These are phyloP conservation scores for Backusella sp. DNA, from an alignment of 192 early-diverging fungal genomes.

Conservation along the genomic window DNA sequence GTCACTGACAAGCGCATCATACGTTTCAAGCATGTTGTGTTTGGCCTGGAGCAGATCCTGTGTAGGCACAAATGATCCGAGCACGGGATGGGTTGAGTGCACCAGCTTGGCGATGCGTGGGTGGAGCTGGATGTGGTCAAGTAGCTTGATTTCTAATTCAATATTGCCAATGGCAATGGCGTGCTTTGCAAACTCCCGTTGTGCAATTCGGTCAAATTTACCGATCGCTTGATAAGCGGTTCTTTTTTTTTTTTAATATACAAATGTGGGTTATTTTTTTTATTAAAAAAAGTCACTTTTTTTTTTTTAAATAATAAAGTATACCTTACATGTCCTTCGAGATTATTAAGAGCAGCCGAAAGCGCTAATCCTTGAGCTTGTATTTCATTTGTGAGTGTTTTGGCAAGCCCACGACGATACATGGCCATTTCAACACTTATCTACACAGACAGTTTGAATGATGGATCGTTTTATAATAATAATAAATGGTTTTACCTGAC, in stretches of 20 bases:
- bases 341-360: conserved; percentile 10
- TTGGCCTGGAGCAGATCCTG: not conserved
- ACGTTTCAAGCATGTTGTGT: not conserved
- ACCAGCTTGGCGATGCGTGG: not conserved
- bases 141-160: not conserved
- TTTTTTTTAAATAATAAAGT: not conserved
- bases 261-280: no score
- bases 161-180: not conserved
- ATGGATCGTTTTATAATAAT: not conserved
- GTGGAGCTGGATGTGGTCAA: not conserved
- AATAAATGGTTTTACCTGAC: not conserved
- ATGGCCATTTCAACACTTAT: conserved; percentile 1
- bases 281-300: not conserved
- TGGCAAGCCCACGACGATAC: not conserved
- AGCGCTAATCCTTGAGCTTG: conserved; percentile 3
- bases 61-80: not conserved
- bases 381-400: conserved; percentile 1
- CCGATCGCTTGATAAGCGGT: conserved; percentile 7
- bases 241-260: not conserved
- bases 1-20: not conserved
- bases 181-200: conserved; percentile 10
- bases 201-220: conserved; percentile 18
- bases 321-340: conserved; percentile 13
- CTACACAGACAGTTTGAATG: not conserved
- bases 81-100: not conserved